Conservation (phyloP, 495 filamentous ascomycete genomes). For the Neurospora sp. region DNA sequence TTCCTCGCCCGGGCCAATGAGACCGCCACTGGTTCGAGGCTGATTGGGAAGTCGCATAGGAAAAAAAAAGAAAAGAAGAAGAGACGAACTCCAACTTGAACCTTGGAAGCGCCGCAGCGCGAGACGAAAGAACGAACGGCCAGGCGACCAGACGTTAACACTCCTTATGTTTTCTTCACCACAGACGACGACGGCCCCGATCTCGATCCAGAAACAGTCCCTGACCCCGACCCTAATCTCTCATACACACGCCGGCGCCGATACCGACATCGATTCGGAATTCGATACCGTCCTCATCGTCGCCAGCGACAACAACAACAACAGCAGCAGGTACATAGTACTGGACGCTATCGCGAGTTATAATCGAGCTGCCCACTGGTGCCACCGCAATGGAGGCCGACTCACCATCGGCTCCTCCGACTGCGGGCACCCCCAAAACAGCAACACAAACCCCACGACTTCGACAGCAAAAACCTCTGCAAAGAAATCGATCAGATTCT, state of each 20-base stretch:
- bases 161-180: neutral
- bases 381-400: slow-evolving; percentile 18
- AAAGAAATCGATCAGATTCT: slow-evolving; percentile 5
- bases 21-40: neutral
- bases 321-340: neutral
- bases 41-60: neutral
- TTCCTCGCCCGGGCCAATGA: neutral
- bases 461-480: slow-evolving; percentile 13
- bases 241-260: neutral
- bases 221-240: neutral
- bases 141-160: neutral
- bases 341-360: neutral
- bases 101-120: neutral
- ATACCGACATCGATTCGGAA: neutral
- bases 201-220: neutral
- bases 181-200: neutral
- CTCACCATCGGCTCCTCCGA: slow-evolving; percentile 12
- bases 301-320: neutral
- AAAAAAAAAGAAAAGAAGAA: neutral
- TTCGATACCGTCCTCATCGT: neutral
- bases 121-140: neutral
- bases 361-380: neutral
- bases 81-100: neutral
- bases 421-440: neutral
- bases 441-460: slow-evolving; percentile 7